Conservation (phyloP, 1,139 yeast genomes). For the Kodamaea anthophila region DNA sequence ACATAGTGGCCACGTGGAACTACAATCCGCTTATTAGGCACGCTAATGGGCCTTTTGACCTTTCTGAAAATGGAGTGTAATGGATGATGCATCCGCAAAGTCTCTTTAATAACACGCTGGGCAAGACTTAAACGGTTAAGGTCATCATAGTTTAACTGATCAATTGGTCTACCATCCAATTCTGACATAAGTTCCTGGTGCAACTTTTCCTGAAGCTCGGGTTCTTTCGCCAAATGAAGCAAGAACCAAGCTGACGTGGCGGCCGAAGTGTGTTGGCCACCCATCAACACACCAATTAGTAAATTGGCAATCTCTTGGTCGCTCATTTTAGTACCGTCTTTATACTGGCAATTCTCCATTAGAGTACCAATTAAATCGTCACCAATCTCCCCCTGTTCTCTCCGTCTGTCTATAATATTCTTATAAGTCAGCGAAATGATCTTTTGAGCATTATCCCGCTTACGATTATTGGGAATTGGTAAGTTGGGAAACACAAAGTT, state of each 20-base stretch:
- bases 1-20: constrained; percentile 89
- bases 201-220: constrained; percentile 74
- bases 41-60: constrained; percentile 69
- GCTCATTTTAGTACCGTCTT: constrained; percentile 89
- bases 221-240: constrained; percentile 80
- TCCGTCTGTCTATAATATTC: constrained; percentile 68
- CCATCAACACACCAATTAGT: constrained; percentile 93
- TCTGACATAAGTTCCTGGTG: constrained; percentile 65
- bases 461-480: constrained; percentile 79
- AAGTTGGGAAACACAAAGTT: constrained; percentile 91
- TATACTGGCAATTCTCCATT: constrained; percentile 75
- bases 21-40: constrained; percentile 71
- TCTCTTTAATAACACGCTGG: constrained; percentile 81
- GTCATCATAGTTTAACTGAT: constrained; percentile 70
- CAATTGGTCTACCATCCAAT: constrained; percentile 42
- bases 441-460: constrained; percentile 81
- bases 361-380: constrained; percentile 86
- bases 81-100: constrained; percentile 92
- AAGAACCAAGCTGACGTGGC: constrained; percentile 93
- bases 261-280: constrained; percentile 98
- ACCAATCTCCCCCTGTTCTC: constrained; percentile 64
- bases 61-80: constrained; percentile 92
- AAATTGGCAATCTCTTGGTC: constrained; percentile 92
- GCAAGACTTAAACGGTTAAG: constrained; percentile 74
- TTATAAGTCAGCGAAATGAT: constrained; percentile 75